phyloP scores from a whole-genome alignment of 1,284 basidiomycete genomes.

The Coniferiporia sulphurascens region DNA sequence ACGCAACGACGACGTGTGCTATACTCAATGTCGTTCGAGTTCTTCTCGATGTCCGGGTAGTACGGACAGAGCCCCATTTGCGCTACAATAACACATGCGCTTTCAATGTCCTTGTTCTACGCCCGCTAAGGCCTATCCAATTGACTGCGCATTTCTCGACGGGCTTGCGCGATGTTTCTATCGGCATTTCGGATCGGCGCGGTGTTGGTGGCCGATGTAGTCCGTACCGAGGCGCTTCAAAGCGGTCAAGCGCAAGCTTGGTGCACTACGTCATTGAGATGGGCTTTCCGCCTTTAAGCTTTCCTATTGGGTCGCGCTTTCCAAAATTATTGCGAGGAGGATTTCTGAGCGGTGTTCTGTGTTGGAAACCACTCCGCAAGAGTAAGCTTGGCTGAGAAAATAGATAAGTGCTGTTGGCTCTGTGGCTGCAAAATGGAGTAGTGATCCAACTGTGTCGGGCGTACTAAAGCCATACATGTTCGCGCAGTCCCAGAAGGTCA shows the following conservation, averaged over 20 bases:
- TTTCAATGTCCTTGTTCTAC: slow-evolving; percentile 34
- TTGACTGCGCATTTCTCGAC: slow-evolving; percentile 28
- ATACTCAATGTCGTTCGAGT: too few species aligned
- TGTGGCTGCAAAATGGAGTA: background rate
- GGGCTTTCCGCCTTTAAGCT: background rate
- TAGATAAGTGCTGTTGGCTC: too few species aligned
- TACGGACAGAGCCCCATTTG: background rate
- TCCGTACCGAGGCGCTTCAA: slow-evolving; percentile 25
- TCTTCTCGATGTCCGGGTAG: slow-evolving; percentile 23
- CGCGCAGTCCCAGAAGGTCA: slow-evolving; percentile 20
- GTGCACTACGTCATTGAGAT: background rate
- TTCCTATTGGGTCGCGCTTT: slow-evolving; percentile 4
- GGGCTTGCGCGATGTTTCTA: slow-evolving; percentile 9
- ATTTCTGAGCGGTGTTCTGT: slow-evolving; percentile 24
- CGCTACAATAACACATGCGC: slow-evolving; percentile 9
- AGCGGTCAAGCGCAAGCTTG: slow-evolving; percentile 22
- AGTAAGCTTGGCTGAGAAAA: slow-evolving; percentile 11
- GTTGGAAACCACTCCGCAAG: slow-evolving; percentile 19
- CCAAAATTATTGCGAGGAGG: slow-evolving; percentile 30
- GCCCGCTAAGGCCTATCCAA: slow-evolving; percentile 34
- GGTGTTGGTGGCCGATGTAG: slow-evolving; percentile 29
- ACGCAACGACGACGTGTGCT: slow-evolving; percentile 35
- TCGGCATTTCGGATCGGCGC: slow-evolving; percentile 29
- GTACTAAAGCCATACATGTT: slow-evolving; percentile 16
- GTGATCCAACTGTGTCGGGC: background rate